Conservation (phyloP, 208 protist genomes). For the Sergeia podlipaevii region DNA sequence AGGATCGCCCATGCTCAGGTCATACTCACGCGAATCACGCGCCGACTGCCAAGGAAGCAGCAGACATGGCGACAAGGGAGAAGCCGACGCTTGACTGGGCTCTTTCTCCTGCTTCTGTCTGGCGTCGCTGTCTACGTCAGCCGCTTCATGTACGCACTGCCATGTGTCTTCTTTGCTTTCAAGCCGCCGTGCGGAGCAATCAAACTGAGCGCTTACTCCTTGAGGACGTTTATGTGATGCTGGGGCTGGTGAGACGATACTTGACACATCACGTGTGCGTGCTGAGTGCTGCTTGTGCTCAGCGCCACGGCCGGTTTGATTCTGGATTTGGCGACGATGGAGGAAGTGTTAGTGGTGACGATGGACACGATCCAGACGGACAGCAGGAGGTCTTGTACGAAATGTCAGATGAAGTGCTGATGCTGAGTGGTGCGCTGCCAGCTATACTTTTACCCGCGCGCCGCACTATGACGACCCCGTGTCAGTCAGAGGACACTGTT, state of each 20-base stretch:
- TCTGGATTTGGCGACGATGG: background rate
- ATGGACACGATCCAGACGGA: background rate
- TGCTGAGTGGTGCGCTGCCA: constrained; percentile 1
- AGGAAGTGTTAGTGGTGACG: background rate
- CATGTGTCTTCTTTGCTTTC: constrained; percentile 60
- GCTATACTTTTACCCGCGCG: constrained; percentile 11
- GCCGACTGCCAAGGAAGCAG: too few relatives aligned
- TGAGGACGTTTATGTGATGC: constrained; percentile 70
- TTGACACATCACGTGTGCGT: constrained; percentile 5
- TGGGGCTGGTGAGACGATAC: constrained; percentile 32
- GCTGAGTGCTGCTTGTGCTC: background rate
- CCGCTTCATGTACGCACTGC: constrained; percentile 34
- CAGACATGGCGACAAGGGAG: constrained; percentile 11
- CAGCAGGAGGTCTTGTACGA: constrained; percentile 1
- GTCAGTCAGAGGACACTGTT: background rate
- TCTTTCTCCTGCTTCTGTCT: constrained; percentile 62
- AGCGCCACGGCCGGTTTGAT: background rate
- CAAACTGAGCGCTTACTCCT: constrained; percentile 29
- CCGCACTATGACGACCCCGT: constrained; percentile 11
- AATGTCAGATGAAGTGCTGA: background rate
- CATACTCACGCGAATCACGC: too few relatives aligned
- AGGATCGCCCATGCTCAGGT: too few relatives aligned
- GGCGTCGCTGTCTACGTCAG: constrained; percentile 30
- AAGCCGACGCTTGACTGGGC: constrained; percentile 11
- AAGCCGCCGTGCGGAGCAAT: constrained; percentile 30